Evolutionary conservation across 2,329 filamentous ascomycete species (phyloP).

Genomic region (Septoria petroselini): DNA sequence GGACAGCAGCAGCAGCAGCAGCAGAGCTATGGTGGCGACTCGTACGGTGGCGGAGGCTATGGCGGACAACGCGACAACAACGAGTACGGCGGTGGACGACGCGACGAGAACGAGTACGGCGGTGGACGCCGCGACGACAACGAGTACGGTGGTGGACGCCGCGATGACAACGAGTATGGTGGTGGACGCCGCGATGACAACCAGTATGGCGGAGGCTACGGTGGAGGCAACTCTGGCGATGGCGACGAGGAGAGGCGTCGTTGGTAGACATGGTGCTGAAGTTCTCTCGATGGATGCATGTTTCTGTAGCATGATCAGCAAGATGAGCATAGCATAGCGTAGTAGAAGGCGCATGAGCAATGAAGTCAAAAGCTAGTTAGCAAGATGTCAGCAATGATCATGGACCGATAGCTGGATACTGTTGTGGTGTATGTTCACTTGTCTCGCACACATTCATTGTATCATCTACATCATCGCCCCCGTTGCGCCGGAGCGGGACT

Average conservation of each 20-base stretch:
- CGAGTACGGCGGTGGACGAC: constrained; percentile 7
- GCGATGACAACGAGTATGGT: constrained; percentile 16
- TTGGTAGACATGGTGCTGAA: constrained; percentile 12
- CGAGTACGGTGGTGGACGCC: constrained; percentile 18
- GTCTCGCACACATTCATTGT: too few relatives aligned
- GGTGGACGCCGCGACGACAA: constrained; percentile 16
- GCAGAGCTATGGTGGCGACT: constrained; percentile 18
- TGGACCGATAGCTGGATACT: too few relatives aligned
- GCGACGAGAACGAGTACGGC: constrained; percentile 8
- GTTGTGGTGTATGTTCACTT: too few relatives aligned
- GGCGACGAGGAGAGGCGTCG: constrained; percentile 16
- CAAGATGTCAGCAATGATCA: too few relatives aligned
- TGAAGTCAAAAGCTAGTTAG: too few relatives aligned
- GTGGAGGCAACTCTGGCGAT: constrained; percentile 6
- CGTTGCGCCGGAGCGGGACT: constrained; percentile 41
- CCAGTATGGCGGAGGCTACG: constrained; percentile 26
- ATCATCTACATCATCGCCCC: constrained; percentile 22
- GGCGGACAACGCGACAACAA: constrained; percentile 11
- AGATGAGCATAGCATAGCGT: too few relatives aligned
- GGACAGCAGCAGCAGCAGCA: constrained; percentile 22
- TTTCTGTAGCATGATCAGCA: too few relatives aligned
- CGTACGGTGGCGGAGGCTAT: constrained; percentile 8
- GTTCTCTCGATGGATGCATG: background rate
- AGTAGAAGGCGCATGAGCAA: too few relatives aligned
- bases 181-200: constrained; percentile 13